phyloP scores from a whole-genome alignment of 2,329 filamentous ascomycete genomes.

The Penicillium digitatum region DNA sequence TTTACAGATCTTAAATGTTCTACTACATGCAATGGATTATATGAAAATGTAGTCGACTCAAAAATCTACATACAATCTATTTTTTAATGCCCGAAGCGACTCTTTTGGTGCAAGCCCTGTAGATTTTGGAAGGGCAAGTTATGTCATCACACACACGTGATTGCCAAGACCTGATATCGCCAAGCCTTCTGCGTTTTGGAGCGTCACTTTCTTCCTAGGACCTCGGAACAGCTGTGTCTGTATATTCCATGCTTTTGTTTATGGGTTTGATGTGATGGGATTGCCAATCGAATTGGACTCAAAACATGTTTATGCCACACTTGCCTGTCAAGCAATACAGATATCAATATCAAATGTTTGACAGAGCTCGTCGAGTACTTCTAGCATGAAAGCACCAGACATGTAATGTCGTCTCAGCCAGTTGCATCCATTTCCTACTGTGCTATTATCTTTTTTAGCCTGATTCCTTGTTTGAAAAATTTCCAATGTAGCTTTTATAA shows the following conservation, averaged over 20 bases:
- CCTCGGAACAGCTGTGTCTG: not conserved
- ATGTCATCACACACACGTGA: slow-evolving; percentile 4
- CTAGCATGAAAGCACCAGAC: not conserved
- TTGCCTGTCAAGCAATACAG: not conserved
- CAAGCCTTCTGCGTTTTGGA: not conserved
- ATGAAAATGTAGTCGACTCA: not conserved
- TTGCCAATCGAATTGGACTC: not conserved
- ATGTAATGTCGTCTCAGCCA: not conserved
- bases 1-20: not conserved
- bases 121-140: not conserved
- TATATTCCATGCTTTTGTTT: not conserved
- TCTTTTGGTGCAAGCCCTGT: not conserved
- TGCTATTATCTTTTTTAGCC: not conserved
- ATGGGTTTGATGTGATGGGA: not conserved
- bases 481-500: not conserved
- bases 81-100: not conserved
- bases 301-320: not conserved
- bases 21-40: not conserved
- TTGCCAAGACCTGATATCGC: not conserved
- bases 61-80: not conserved
- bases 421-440: not conserved
- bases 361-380: not conserved
- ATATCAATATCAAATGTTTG: not conserved
- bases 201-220: not conserved
- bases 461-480: not conserved